Evolutionary conservation across 352 stramenopile species (phyloP), one percentile per base, ranked within the genome.

Genomic region (Thraustotheca clavata): DNA sequence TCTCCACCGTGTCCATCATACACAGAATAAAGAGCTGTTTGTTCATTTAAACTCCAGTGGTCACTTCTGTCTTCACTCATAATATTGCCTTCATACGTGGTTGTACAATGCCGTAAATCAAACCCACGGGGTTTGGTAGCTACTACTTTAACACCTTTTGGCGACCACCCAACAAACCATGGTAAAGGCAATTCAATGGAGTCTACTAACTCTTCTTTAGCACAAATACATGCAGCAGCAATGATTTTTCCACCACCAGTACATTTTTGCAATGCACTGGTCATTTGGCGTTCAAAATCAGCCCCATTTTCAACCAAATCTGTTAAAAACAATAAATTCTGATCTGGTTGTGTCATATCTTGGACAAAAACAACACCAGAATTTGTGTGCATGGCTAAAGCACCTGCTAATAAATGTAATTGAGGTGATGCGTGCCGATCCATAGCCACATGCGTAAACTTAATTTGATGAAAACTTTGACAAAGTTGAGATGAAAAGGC

Each of bases 1-100:
- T 73, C 71, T 1, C 82, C 82, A 29, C 82, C 82, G 36, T 91
- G 82, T 0, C 79, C 82, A 57, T 91, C 82, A 40, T 89, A 78
- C 0, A 89, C 76, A 32, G 76, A 79, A 46, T 78, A 72, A 5
- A 88, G 22, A 7, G 57, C 57, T 16, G 32, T 29, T 24, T 52
- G 24, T 8, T 32, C n/a, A 0, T 14, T 9, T 11, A 54, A 26
- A 9, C 24, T 24, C 57, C 57, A 65, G 47, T 54, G 38, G 9
- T 65, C 57, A 33, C 39, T 65, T 35, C 57, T 40, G 47, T 65
- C 57, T 65, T 65, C 57, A 18, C 57, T 43, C 14, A 65, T n/a
- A 11, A 32, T 22, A 39, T 65, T 65, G 18, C 57, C 57, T 38
- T 65, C 57, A 46, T 65, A 65, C 16, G 16, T 65, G n/a, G 57